A percentile compares a stretch with the other conserved stretches of the same genome.
Evolutionary conservation across 2,329 filamentous ascomycete genomes (phyloP).

Genomic region (Metarhizium robertsii): DNA sequence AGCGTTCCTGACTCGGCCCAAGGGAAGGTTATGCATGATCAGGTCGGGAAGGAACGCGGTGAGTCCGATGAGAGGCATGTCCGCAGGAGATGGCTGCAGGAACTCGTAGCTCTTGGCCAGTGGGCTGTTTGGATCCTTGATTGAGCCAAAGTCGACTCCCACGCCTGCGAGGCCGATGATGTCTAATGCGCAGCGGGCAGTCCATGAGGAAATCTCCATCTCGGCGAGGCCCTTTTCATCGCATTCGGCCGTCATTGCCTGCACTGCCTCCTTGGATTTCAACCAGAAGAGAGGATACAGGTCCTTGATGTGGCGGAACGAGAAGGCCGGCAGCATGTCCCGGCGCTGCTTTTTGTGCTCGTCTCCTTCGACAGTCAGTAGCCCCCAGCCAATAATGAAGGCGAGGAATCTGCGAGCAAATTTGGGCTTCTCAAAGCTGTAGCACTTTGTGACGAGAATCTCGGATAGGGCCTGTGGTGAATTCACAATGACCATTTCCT

Average conservation of each 20-base stretch:
- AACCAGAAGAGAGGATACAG: slow-evolving; percentile 23
- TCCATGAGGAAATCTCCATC: slow-evolving; percentile 12
- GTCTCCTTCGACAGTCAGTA: slow-evolving; percentile 22
- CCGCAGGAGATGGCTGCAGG: slow-evolving; percentile 5
- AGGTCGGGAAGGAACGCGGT: slow-evolving; percentile 8
- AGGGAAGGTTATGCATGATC: slow-evolving; percentile 7
- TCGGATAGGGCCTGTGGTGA: slow-evolving; percentile 54
- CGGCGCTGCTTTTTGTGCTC: slow-evolving; percentile 23
- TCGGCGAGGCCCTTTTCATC: slow-evolving; percentile 7
- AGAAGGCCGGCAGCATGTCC: slow-evolving; percentile 23
- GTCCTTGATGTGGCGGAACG: slow-evolving; percentile 20
- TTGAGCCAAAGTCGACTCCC: slow-evolving; percentile 23
- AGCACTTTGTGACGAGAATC: slow-evolving; percentile 53
- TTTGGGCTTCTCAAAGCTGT: slow-evolving; percentile 55
- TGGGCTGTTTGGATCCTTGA: slow-evolving; percentile 22
- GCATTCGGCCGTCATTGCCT: slow-evolving; percentile 4
- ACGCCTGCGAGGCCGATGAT: slow-evolving; percentile 25
- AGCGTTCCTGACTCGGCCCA: slow-evolving; percentile 9
- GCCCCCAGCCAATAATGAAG: slow-evolving; percentile 62
- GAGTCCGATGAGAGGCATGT: slow-evolving; percentile 6
- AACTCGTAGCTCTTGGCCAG: slow-evolving; percentile 24
- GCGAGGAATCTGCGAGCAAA: slow-evolving; percentile 60
- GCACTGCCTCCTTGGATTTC: slow-evolving; percentile 19
- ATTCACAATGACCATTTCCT: slow-evolving; percentile 38
- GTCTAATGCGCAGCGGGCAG: slow-evolving; percentile 21